phyloP scores from a whole-genome alignment of 1,284 basidiomycete genomes.

The Papiliotrema nemorosa region DNA sequence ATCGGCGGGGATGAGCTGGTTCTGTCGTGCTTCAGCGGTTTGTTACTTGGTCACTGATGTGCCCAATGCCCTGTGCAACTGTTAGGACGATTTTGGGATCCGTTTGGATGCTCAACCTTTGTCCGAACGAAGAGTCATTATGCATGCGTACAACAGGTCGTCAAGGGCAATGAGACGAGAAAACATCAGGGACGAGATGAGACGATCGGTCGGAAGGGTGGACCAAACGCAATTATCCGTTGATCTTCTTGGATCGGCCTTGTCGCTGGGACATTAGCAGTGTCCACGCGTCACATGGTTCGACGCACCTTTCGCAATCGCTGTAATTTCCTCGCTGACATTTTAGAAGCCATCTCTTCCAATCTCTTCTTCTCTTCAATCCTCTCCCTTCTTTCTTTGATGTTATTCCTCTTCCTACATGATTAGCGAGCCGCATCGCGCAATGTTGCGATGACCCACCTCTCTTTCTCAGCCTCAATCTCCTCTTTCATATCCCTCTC shows the following conservation, averaged over 20 bases:
- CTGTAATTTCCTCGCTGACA: conserved; percentile 51
- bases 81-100: no score
- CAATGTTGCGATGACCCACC: conserved; percentile 27
- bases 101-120: conserved; percentile 45
- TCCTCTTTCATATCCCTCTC: conserved; percentile 50
- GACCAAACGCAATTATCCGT: conserved; percentile 30
- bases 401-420: conserved; percentile 35
- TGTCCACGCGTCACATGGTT: not conserved
- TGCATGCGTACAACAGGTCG: conserved; percentile 49
- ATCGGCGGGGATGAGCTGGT: no score
- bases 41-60: no score
- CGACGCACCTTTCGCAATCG: conserved; percentile 47
- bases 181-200: conserved; percentile 56
- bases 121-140: conserved; percentile 71
- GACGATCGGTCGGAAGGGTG: not conserved
- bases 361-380: conserved; percentile 46
- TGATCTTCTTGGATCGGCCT: conserved; percentile 51
- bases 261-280: conserved; percentile 37
- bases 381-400: conserved; percentile 45
- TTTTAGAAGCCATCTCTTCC: conserved; percentile 46
- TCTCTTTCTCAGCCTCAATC: conserved; percentile 37
- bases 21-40: no score
- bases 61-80: no score
- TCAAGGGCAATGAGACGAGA: no score
- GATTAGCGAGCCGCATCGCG: not conserved